Percentiles rank a stretch among this genome's conserved stretches.
phyloP scores from a whole-genome alignment of 805 yeast species.

The Saccharomycopsis selenospora region DNA sequence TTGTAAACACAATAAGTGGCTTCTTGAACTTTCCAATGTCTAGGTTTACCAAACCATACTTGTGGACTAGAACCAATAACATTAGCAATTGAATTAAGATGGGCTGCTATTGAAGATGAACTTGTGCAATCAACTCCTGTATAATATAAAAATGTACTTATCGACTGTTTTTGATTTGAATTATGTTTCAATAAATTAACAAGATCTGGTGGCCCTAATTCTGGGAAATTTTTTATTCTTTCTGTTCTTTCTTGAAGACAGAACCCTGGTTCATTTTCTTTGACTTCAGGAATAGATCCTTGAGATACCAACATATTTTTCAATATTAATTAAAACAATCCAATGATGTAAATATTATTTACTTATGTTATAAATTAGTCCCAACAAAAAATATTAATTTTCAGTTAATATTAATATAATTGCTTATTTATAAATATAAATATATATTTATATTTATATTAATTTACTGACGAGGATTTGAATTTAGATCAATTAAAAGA shows the following conservation, averaged over 20 bases:
- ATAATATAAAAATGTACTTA: constrained; percentile 69
- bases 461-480: no score
- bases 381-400: no score
- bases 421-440: no score
- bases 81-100: constrained; percentile 59
- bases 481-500: no score
- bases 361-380: no score
- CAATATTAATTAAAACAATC: no score
- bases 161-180: constrained; percentile 37
- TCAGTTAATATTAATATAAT: no score
- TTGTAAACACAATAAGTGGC: constrained; percentile 64
- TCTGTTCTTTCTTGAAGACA: constrained; percentile 59
- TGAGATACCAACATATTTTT: neutral
- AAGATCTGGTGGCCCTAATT: constrained; percentile 69
- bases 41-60: constrained; percentile 73
- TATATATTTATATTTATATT: no score
- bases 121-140: constrained; percentile 72
- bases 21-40: constrained; percentile 62
- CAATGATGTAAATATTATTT: no score
- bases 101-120: constrained; percentile 72
- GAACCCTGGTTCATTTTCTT: constrained; percentile 51
- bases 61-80: constrained; percentile 54
- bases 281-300: constrained; percentile 30
- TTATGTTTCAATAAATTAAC: constrained; percentile 36
- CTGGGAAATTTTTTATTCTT: constrained; percentile 50